Base-by-base conservation (phyloP, 2,329 filamentous ascomycete genomes). In the Neonectria punicea region DNA sequence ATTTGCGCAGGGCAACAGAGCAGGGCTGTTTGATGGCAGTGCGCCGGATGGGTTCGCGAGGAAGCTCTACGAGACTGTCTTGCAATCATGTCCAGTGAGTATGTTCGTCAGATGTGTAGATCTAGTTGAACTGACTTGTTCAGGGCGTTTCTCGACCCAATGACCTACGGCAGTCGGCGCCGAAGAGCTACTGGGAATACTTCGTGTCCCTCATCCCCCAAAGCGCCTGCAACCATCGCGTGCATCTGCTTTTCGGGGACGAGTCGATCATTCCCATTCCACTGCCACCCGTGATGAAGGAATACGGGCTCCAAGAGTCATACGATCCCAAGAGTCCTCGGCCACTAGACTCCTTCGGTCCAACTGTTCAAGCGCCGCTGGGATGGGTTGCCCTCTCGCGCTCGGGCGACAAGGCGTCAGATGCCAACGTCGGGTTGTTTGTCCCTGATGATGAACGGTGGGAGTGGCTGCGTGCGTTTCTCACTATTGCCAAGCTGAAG, bases 361-460 rank as follows among this genome's bases (percentile, higher is more conserved):
- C 69, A 18, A 72, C 70, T 2, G 63, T 65, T 2, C 60, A 53
- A 25, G 68, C 59, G 4, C 75, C 74, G 1, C 62, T 76, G 2
- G 74, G 74, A 1, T 71, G 71, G 47, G 58, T 76, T 20, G 74
- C 69, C 3, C 63, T 70, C 5, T 73, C 65, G 1, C 59, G 75
- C 5, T 73, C 73, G 1, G 75, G 75, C 7, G 63, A 83, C 63
- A 84, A 83, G 63, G 80, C 77, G 0, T 75, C 76, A 0, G 77
- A 83, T 65, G 75, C 74, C 41, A 83, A 83, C 60, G 75, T 81
- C 20, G 81, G 81, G 4, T 75, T 83, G 62, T 86, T 81, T 73
- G 80, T 82, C 13, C 71, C 78, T 18, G 67, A 78, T 51, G 70
- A 73, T 2, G 80, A 83, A 55, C 80, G 83, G 68, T 84, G 78